These are phyloP conservation scores for Aspergillus ochraceoroseus DNA, from an alignment of 2,329 filamentous ascomycete species.

Conservation along the genomic window DNA sequence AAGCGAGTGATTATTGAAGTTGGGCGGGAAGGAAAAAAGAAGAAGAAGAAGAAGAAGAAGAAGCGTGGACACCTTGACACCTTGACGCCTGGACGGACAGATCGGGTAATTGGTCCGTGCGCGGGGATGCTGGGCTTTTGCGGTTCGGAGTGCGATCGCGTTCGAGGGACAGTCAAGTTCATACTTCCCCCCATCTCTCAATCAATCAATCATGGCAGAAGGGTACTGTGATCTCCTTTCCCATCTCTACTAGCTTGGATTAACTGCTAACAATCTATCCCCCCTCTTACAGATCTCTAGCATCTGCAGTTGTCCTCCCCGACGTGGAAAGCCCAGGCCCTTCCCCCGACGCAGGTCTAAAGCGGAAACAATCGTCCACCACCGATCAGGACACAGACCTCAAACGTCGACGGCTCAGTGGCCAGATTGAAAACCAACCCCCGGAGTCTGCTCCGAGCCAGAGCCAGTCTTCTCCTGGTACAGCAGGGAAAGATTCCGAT, in stretches of 20 bases:
- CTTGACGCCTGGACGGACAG: too few species aligned
- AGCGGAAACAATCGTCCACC: constrained; percentile 53
- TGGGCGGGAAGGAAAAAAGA: too few species aligned
- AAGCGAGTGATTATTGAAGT: too few species aligned
- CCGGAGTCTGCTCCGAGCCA: constrained; percentile 21
- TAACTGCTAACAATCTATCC: constrained; percentile 2
- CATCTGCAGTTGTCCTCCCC: constrained; percentile 53
- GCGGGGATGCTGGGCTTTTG: constrained; percentile 17
- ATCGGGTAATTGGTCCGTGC: constrained; percentile 37
- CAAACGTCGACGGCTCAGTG: constrained; percentile 52
- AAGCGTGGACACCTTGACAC: constrained; percentile 11
- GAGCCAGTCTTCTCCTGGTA: constrained; percentile 24
- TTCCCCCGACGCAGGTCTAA: constrained; percentile 38
- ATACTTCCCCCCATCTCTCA: too few species aligned
- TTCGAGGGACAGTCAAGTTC: too few species aligned
- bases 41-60: background rate
- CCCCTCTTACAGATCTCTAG: constrained; percentile 37
- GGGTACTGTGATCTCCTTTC: constrained; percentile 9
- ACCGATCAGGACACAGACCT: constrained; percentile 43
- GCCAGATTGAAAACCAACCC: constrained; percentile 26
- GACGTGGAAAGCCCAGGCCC: constrained; percentile 33
- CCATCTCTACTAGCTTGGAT: background rate
- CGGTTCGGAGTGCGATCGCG: constrained; percentile 15
- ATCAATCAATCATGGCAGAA: constrained; percentile 20
- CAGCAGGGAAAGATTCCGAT: constrained; percentile 18